These are phyloP conservation scores for Sporothrix protearum DNA, from an alignment of 2,329 filamentous ascomycete genomes.

Conservation along the genomic window DNA sequence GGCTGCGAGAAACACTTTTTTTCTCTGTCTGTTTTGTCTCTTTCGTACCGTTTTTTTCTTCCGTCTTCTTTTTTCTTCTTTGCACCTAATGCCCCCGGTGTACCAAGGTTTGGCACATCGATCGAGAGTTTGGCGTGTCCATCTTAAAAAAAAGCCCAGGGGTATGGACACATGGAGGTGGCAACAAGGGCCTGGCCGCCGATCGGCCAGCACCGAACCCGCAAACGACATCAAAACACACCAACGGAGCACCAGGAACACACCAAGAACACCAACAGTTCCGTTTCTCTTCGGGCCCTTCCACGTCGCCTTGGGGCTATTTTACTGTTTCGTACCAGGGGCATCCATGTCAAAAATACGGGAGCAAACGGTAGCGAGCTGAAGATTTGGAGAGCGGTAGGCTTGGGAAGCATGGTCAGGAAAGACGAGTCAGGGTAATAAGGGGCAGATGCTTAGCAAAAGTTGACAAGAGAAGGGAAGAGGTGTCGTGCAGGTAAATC, in stretches of 20 bases:
- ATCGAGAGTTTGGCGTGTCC: conserved; percentile 14
- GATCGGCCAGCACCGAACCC: neutral
- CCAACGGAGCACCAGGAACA: neutral
- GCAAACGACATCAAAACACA: neutral
- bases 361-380: neutral
- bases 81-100: neutral
- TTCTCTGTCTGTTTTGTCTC: neutral
- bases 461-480: neutral
- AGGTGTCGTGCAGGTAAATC: neutral
- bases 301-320: neutral
- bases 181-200: neutral
- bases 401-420: neutral
- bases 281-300: neutral
- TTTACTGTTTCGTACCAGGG: neutral
- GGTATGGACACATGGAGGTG: too few species aligned
- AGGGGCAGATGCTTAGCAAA: neutral
- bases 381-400: neutral
- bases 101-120: neutral
- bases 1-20: neutral
- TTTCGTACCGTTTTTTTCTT: neutral
- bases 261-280: neutral
- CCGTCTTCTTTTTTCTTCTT: neutral
- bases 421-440: neutral
- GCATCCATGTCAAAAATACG: neutral
- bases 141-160: neutral